A percentile compares a stretch with the other conserved stretches of the same genome.
Evolutionary conservation across 2,329 filamentous ascomycete genomes (phyloP).

Genomic region (Cladophialophora bantiana): DNA sequence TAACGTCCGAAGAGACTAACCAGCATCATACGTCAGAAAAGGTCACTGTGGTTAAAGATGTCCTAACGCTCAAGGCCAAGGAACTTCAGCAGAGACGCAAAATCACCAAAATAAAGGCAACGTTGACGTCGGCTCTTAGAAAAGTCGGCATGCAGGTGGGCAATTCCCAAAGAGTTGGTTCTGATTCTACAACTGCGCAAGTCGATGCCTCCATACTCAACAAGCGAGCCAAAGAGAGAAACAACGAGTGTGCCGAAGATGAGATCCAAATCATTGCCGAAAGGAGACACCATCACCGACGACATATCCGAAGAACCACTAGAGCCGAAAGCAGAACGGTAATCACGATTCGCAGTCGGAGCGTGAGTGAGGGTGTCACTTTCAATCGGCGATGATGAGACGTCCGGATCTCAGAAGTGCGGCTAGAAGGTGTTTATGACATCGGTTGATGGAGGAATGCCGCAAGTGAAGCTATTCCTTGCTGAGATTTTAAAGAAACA

Average conservation of each 20-base stretch:
- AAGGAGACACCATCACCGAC: background rate
- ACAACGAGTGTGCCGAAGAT: slow-evolving; percentile 4
- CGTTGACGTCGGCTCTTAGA: background rate
- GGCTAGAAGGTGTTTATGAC: too few relatives aligned
- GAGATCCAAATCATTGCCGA: slow-evolving; percentile 20
- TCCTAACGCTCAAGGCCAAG: background rate
- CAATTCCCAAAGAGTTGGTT: background rate
- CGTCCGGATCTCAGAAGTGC: background rate
- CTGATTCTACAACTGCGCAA: background rate
- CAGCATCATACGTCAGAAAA: background rate
- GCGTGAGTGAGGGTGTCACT: slow-evolving; percentile 18
- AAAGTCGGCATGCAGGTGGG: background rate
- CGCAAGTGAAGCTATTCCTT: too few relatives aligned
- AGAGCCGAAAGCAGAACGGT: slow-evolving; percentile 12
- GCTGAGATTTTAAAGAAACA: too few relatives aligned
- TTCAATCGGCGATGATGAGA: slow-evolving; percentile 2
- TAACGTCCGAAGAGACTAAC: background rate
- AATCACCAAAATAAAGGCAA: background rate
- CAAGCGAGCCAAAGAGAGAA: background rate
- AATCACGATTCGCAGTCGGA: slow-evolving; percentile 19
- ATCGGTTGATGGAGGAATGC: too few relatives aligned
- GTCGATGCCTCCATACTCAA: background rate
- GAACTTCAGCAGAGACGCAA: background rate
- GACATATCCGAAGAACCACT: background rate
- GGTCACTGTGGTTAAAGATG: background rate